Conservation (phyloP, 768 basidiomycete species). For the Serendipita sp. region DNA sequence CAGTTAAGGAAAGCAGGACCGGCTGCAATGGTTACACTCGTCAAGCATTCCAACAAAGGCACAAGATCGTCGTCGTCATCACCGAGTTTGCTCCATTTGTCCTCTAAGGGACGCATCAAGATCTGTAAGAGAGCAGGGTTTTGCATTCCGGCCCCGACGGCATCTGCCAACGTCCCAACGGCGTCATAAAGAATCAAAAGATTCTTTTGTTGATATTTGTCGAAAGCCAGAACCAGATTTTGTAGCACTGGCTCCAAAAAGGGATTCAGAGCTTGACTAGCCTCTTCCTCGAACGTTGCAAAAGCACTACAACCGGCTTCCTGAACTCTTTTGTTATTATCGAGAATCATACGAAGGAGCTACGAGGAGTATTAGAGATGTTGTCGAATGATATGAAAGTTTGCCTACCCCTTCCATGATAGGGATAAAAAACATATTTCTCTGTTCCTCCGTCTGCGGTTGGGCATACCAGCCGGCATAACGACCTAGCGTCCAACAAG, state of each 20-base stretch:
- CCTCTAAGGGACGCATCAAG: conserved; percentile 86
- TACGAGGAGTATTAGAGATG: conserved; percentile 19
- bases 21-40: conserved; percentile 94
- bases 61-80: conserved; percentile 89
- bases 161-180: conserved; percentile 95
- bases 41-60: conserved; percentile 93
- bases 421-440: conserved; percentile 80
- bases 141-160: conserved; percentile 76
- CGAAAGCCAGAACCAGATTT: conserved; percentile 89
- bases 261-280: conserved; percentile 74
- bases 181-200: conserved; percentile 97
- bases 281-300: conserved; percentile 96
- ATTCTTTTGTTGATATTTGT: conserved; percentile 99
- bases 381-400: background rate
- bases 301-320: conserved; percentile 99
- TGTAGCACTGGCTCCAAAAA: conserved; percentile 90
- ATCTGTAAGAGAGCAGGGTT: conserved; percentile 83
- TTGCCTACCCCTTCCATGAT: conserved; percentile 88
- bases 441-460: conserved; percentile 70
- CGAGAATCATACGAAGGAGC: conserved; percentile 93
- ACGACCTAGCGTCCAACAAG: conserved; percentile 98
- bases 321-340: conserved; percentile 97
- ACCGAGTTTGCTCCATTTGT: conserved; percentile 76
- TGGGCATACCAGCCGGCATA: conserved; percentile 98
- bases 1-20: conserved; percentile 78